Conservation (phyloP, 2,329 filamentous ascomycete genomes). For the Aureobasidium sp. region DNA sequence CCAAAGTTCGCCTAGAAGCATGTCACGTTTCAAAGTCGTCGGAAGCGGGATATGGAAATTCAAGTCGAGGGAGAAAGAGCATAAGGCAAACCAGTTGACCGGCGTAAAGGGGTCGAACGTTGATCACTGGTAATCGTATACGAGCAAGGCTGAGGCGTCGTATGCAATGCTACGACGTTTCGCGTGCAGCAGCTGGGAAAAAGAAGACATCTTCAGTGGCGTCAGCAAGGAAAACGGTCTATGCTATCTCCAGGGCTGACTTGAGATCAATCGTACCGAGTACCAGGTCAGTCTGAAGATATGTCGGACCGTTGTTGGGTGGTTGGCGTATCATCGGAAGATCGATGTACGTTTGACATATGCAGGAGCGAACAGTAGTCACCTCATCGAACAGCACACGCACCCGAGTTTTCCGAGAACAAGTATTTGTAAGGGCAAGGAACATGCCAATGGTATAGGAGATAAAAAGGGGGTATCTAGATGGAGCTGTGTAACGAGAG, state of each 20-base stretch:
- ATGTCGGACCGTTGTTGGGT: slow-evolving; percentile 2
- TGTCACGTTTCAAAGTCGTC: background rate
- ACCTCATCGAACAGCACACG: background rate
- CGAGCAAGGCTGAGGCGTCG: background rate
- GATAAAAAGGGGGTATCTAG: slow-evolving; percentile 5
- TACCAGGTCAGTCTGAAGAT: background rate
- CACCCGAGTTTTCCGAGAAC: background rate
- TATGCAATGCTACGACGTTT: background rate
- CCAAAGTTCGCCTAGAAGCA: background rate
- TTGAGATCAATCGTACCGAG: background rate
- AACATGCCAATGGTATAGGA: background rate
- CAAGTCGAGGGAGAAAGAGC: background rate
- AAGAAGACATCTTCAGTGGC: background rate
- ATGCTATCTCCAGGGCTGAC: background rate
- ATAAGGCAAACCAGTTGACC: background rate
- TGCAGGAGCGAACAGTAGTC: background rate
- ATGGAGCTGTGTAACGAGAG: slow-evolving; percentile 3
- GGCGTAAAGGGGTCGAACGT: background rate
- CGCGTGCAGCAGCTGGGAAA: background rate
- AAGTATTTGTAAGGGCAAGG: background rate
- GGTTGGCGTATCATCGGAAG: background rate
- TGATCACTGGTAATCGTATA: background rate
- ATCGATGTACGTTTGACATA: background rate
- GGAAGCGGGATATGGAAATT: background rate
- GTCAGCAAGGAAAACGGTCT: background rate